Evolutionary conservation across 805 yeast species (phyloP), one percentile per base, ranked within the genome.

Genomic region (Saccharomycopsis vini): DNA sequence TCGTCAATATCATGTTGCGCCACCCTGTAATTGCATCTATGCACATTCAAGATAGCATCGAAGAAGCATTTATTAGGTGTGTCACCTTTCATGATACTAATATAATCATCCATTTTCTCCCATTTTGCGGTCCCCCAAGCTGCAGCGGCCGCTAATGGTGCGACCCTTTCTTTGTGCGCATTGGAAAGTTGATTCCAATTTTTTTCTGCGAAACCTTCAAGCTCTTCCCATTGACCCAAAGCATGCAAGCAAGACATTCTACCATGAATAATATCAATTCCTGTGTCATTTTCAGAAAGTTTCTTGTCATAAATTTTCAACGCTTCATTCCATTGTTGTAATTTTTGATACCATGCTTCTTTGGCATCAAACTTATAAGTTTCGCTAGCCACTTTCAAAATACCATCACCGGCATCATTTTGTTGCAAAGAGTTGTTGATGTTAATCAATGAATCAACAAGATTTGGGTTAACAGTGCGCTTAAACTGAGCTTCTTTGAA

Each of bases 251-350:
- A 89, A 62, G 97, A 75, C 97, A 92, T 87, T 57, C 90, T 89
- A 66, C 99, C 99, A 89, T 90, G 80, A 4, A 90, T 83, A 1
- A 88, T 81, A 51, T 90, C 97, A 22, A 38, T 39, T 21, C 30
- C 29, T 23, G 87, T 78, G 45, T 80, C 81, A 3, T 56, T 52
- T 36, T 33, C 62, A 64, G 5, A 64, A 61, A 7, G 57, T 57
- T 47, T 66, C 66, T 53, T 79, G 90, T 56, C 97, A 59, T 92
- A 92, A 0, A 97, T 96, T 39, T 76, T 73, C 49, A 92, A 67
- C 0, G 99, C 99, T 62, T 92, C 98, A 53, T 90, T 97, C 99
- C 99, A 92, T 50, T 97, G 70, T 57, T 88, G 97, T 35, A 92
- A 66, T 58, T 90, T 92, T 60, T 92, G 98, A 56, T 86, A 92